phyloP scores from a whole-genome alignment of 768 basidiomycete genomes.

The Leccinum olivaceopallidum region DNA sequence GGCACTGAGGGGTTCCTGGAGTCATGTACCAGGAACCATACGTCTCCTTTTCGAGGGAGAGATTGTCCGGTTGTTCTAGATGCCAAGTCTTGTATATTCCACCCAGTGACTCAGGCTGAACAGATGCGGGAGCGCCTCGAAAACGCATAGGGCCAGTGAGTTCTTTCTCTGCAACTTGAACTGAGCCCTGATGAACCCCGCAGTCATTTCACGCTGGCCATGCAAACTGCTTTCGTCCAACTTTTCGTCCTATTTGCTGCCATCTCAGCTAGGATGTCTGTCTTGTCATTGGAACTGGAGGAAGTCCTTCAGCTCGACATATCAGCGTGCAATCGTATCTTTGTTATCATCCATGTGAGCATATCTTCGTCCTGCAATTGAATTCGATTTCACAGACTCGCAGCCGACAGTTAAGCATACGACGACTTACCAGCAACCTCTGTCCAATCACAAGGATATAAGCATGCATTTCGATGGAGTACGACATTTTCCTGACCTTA shows the following conservation, averaged over 20 bases:
- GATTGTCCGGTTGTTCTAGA: slow-evolving; percentile 32
- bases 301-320: slow-evolving; percentile 36
- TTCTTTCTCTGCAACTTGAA: background rate
- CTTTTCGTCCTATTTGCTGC: slow-evolving; percentile 61
- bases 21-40: slow-evolving; percentile 47
- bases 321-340: slow-evolving; percentile 29
- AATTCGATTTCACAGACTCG: slow-evolving; percentile 7
- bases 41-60: slow-evolving; percentile 31
- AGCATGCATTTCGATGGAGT: no score
- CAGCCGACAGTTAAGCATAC: slow-evolving; percentile 17
- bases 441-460: background rate
- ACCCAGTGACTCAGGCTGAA: slow-evolving; percentile 4
- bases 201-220: slow-evolving; percentile 61
- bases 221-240: slow-evolving; percentile 77
- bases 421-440: background rate
- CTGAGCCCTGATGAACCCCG: background rate
- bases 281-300: slow-evolving; percentile 44
- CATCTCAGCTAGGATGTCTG: slow-evolving; percentile 56
- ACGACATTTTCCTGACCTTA: no score
- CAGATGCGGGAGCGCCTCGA: slow-evolving; percentile 47
- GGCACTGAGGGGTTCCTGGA: slow-evolving; percentile 63
- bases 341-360: slow-evolving; percentile 37
- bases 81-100: background rate
- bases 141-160: slow-evolving; percentile 53
- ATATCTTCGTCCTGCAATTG: background rate